phyloP scores from a whole-genome alignment of 495 filamentous ascomycete genomes.

The Aspergillus incahuasiensis region DNA sequence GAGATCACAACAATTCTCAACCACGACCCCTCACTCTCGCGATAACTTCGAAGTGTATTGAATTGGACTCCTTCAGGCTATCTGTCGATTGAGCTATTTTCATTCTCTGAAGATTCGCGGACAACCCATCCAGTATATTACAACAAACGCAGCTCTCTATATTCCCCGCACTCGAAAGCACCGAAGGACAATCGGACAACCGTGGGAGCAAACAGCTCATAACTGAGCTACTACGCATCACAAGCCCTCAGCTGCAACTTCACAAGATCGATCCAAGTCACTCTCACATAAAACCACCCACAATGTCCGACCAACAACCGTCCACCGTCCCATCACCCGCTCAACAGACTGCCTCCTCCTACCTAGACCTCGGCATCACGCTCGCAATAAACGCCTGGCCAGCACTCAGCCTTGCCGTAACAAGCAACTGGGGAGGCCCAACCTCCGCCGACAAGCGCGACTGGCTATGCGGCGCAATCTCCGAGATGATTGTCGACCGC shows the following conservation, averaged over 20 bases:
- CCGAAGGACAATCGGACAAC: neutral
- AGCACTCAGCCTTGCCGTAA: conserved; percentile 79
- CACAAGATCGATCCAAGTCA: conserved; percentile 6
- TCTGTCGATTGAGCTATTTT: neutral
- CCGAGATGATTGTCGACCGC: conserved; percentile 67
- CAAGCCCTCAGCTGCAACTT: neutral
- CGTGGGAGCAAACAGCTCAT: neutral
- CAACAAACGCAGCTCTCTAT: neutral
- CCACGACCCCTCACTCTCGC: neutral
- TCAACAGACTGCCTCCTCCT: conserved; percentile 24
- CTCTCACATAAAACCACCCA: neutral
- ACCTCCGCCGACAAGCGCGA: conserved; percentile 82
- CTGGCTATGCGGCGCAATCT: conserved; percentile 89
- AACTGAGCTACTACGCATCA: neutral
- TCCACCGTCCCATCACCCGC: conserved; percentile 6
- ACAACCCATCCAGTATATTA: neutral
- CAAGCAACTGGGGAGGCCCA: conserved; percentile 83
- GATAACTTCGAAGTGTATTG: neutral
- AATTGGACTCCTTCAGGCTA: neutral
- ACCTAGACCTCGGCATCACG: conserved; percentile 81
- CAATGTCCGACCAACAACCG: conserved; percentile 23
- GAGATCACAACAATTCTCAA: neutral
- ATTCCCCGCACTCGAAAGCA: neutral
- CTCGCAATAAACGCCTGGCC: conserved; percentile 79
- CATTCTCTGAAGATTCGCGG: neutral